Evolutionary conservation across 345 rosid genomes (phyloP).

Genomic region (Psidium friedrichsthalianum): DNA sequence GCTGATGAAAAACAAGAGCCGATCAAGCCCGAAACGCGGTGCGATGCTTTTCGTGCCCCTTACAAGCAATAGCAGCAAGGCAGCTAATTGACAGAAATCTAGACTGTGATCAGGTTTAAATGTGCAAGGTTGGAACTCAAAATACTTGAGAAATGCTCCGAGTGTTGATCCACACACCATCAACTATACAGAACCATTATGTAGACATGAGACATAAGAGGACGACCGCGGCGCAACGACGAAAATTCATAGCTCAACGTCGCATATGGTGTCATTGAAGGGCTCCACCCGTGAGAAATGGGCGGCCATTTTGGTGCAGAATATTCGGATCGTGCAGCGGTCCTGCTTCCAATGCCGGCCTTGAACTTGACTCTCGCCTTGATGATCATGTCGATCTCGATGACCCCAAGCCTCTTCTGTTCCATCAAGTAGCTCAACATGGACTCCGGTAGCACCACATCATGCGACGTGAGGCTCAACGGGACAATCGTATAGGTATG

Average conservation of each 20-base stretch:
- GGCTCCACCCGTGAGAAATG: fast-evolving
- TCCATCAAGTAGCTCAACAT: neutral
- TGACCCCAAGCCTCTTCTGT: neutral
- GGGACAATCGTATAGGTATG: neutral
- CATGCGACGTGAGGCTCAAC: neutral
- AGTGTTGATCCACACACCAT: neutral
- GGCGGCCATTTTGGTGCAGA: neutral
- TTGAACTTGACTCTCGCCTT: neutral
- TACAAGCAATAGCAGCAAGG: neutral
- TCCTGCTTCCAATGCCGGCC: neutral
- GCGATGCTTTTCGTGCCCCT: neutral
- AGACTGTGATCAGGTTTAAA: neutral
- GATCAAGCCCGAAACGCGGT: neutral
- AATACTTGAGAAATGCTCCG: neutral
- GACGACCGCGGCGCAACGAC: neutral
- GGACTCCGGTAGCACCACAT: neutral
- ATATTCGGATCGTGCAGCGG: neutral
- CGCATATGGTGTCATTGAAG: neutral
- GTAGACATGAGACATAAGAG: neutral
- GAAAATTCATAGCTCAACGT: neutral
- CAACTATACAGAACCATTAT: neutral
- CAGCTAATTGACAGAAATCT: neutral
- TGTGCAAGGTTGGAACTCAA: neutral
- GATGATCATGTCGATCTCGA: neutral
- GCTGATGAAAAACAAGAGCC: neutral